Base-by-base conservation (phyloP, 345 rosid genomes). In the Camelina neglecta region DNA sequence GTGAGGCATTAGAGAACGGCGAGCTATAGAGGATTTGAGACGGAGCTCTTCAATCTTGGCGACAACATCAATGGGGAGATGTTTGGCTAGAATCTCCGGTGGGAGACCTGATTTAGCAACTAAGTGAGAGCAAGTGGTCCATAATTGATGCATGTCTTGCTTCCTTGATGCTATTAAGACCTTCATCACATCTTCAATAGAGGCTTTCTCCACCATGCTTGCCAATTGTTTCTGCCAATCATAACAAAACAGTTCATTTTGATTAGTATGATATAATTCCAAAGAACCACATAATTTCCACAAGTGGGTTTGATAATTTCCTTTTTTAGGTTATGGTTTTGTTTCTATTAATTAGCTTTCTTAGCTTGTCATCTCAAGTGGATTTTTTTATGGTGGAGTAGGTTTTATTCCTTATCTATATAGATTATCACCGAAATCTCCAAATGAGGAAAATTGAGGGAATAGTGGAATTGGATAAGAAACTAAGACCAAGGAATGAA, bases 121-220 rank as follows among this genome's bases (percentile, higher is more conserved):
- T 7, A 96, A 86, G 81, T 96, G 99, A 56, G 98, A 96, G 69
- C 98, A 96, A 60, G 98, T 93, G 1, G 92, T 85, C 99, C 99
- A 96, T 45, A 96, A 81, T 62, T 91, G 99, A 59, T 91, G 96
- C 98, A 93, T 89, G 65, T 91, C 99, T 86, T 93, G 99, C 74
- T 88, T 96, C 78, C 98, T 85, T 54, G 99, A 96, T 41, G 99
- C 98, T 77, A 89, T 85, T 5, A 96, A 80, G 6, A 96, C 99
- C 75, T 93, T 96, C 99, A 96, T 91, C 8, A 96, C 97, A 79
- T 96, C 99, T 78, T 96, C 99, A 45, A 93, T 93, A 9, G 98
- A 89, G 5, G 98, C 95, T 82, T 96, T 96, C 81, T 93, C 98
- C 24, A 96, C 99, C 97, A 89, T 93, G 78, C 82, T 85, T 13